These are phyloP conservation scores for Uncinocarpus reesii DNA, from an alignment of 2,329 filamentous ascomycete species.

Conservation along the genomic window DNA sequence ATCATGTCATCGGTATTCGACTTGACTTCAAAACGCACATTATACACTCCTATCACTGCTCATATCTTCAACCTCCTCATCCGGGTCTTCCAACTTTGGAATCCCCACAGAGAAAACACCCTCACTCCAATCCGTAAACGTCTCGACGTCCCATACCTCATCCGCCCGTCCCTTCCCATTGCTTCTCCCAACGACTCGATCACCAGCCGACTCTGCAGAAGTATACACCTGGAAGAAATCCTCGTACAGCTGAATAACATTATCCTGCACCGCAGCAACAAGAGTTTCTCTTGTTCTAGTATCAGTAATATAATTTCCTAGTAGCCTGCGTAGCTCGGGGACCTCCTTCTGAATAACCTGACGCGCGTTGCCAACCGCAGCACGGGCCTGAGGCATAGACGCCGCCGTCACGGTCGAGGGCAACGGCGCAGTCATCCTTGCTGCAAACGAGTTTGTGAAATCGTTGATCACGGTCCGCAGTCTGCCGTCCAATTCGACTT, in stretches of 20 bases:
- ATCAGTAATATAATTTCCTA: constrained; percentile 56
- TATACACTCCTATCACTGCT: constrained; percentile 1
- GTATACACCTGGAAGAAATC: constrained; percentile 50
- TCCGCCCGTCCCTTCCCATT: constrained; percentile 45
- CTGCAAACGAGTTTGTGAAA: constrained; percentile 51
- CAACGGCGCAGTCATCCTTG: constrained; percentile 45
- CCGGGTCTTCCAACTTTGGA: constrained; percentile 22
- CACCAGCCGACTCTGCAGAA: constrained; percentile 26
- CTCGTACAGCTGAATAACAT: constrained; percentile 53
- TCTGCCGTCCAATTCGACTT: constrained; percentile 55
- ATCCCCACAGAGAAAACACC: constrained; percentile 49
- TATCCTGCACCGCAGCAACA: constrained; percentile 55
- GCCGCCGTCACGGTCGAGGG: constrained; percentile 21
- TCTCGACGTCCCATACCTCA: constrained; percentile 54
- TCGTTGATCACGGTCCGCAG: constrained; percentile 55
- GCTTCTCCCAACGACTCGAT: constrained; percentile 23
- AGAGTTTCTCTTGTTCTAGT: constrained; percentile 55
- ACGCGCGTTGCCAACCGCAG: constrained; percentile 41
- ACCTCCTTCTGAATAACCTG: constrained; percentile 50
- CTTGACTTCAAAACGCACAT: too few species aligned
- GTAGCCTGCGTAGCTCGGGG: constrained; percentile 44
- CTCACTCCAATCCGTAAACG: constrained; percentile 54
- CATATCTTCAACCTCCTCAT: constrained; percentile 8
- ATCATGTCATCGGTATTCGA: too few species aligned
- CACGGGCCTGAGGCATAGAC: constrained; percentile 13